A percentile compares a stretch with the other conserved stretches of the same genome.
phyloP scores from a whole-genome alignment of 2,329 filamentous ascomycete genomes.

The Ophiocordyceps camponoti-floridani region DNA sequence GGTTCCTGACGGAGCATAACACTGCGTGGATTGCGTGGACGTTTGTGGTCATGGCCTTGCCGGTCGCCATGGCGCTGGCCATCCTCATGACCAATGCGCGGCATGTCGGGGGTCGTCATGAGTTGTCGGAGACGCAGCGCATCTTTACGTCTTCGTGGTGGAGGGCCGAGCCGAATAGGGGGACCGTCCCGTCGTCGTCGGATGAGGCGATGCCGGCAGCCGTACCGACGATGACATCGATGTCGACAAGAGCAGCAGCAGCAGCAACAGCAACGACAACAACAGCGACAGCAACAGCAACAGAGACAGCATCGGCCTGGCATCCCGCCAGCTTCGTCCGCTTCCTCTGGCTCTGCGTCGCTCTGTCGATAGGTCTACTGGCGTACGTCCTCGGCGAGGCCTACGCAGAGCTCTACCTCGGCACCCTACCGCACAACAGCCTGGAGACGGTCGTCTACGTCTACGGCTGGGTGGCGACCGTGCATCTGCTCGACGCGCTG shows the following conservation, averaged over 20 bases:
- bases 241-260: conserved; percentile 5
- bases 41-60: conserved; percentile 52
- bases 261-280: not conserved
- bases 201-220: not conserved
- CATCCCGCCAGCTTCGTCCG: conserved; percentile 48
- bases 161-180: conserved; percentile 35
- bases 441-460: conserved; percentile 52
- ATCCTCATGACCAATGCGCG: conserved; percentile 47
- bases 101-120: conserved; percentile 40
- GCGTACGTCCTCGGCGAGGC: conserved; percentile 52
- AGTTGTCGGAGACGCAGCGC: conserved; percentile 46
- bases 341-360: conserved; percentile 52
- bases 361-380: conserved; percentile 41
- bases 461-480: conserved; percentile 51
- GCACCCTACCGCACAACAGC: conserved; percentile 47
- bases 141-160: conserved; percentile 51
- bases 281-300: conserved; percentile 5
- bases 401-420: conserved; percentile 50
- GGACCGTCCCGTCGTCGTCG: conserved; percentile 8
- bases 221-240: conserved; percentile 4
- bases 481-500: conserved; percentile 44
- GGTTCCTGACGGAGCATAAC: conserved; percentile 41
- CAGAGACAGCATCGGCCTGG: conserved; percentile 22
- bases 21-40: conserved; percentile 54
- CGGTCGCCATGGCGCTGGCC: conserved; percentile 45